A percentile compares a stretch with the other conserved stretches of the same genome.
Evolutionary conservation across 805 yeast genomes (phyloP).

Genomic region (Saccharomycopsis fibuligera): DNA sequence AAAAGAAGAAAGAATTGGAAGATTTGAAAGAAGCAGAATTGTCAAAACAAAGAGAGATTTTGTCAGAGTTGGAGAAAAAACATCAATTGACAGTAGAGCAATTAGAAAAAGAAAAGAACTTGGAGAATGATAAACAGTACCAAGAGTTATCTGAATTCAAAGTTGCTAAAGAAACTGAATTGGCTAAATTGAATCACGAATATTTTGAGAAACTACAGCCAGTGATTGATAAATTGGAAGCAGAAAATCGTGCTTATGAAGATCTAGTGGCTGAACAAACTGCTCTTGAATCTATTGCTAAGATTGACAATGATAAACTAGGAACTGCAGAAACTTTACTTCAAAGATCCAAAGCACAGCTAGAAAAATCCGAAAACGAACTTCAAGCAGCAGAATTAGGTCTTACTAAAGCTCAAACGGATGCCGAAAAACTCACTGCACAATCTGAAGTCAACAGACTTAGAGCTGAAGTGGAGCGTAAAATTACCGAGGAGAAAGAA

Average conservation of each 20-base stretch:
- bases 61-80: slow-evolving; percentile 14
- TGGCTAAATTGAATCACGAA: slow-evolving; percentile 13
- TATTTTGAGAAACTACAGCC: slow-evolving; percentile 13
- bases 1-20: slow-evolving; percentile 17
- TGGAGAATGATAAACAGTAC: slow-evolving; percentile 5
- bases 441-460: slow-evolving; percentile 15
- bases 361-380: slow-evolving; percentile 11
- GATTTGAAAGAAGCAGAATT: slow-evolving; percentile 15
- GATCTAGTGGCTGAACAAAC: slow-evolving; percentile 11
- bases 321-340: slow-evolving; percentile 13
- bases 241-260: slow-evolving; percentile 7
- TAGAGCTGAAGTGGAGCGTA: slow-evolving; percentile 14
- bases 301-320: slow-evolving; percentile 8
- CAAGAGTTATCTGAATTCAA: slow-evolving; percentile 17
- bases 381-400: slow-evolving; percentile 11
- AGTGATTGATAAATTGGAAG: slow-evolving; percentile 11
- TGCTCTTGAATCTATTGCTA: slow-evolving; percentile 11
- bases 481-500: slow-evolving; percentile 15
- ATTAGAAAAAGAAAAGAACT: slow-evolving; percentile 8
- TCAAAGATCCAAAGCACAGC: slow-evolving; percentile 11
- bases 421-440: slow-evolving; percentile 16
- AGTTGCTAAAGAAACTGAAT: slow-evolving; percentile 9
- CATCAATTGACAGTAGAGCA: slow-evolving; percentile 16
- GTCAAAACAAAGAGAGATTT: slow-evolving; percentile 14
- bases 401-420: slow-evolving; percentile 12